Evolutionary conservation across 192 early-diverging fungal genomes (phyloP).

Genomic region (Piromyces finnis): DNA sequence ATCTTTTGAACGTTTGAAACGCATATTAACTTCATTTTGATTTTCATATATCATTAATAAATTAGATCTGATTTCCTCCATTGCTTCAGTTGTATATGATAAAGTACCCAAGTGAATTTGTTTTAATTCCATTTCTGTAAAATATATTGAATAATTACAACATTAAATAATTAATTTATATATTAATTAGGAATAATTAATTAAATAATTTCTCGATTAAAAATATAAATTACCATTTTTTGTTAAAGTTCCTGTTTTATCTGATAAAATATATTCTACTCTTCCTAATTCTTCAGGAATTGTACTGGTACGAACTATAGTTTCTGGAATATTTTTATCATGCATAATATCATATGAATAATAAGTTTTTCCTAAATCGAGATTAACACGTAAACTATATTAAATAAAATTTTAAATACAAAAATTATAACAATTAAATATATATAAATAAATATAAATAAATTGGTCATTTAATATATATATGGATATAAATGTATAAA

Average conservation of each 20-base stretch:
- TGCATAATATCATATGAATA: constrained; percentile 77
- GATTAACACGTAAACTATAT: constrained; percentile 64
- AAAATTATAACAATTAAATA: neutral
- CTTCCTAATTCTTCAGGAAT: constrained; percentile 91
- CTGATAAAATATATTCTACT: constrained; percentile 79
- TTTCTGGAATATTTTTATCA: constrained; percentile 62
- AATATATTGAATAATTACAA: too few relatives aligned
- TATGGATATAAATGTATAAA: too few relatives aligned
- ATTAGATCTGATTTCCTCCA: constrained; percentile 67
- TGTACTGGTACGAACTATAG: constrained; percentile 82
- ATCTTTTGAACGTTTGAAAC: constrained; percentile 49
- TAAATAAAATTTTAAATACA: neutral
- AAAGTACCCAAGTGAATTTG: constrained; percentile 90
- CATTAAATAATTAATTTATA: too few relatives aligned
- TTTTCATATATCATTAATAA: constrained; percentile 18
- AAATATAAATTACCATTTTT: constrained; percentile 62
- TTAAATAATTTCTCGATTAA: too few relatives aligned
- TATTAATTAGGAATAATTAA: too few relatives aligned
- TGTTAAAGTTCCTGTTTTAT: constrained; percentile 93
- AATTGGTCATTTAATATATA: too few relatives aligned
- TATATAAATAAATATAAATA: neutral
- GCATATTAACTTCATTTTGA: neutral
- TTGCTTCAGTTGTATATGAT: constrained; percentile 74
- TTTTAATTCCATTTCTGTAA: constrained; percentile 79
- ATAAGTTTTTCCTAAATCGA: constrained; percentile 94